phyloP scores from a whole-genome alignment of 305 asterid genomes.

The Fraxinus floribunda region DNA sequence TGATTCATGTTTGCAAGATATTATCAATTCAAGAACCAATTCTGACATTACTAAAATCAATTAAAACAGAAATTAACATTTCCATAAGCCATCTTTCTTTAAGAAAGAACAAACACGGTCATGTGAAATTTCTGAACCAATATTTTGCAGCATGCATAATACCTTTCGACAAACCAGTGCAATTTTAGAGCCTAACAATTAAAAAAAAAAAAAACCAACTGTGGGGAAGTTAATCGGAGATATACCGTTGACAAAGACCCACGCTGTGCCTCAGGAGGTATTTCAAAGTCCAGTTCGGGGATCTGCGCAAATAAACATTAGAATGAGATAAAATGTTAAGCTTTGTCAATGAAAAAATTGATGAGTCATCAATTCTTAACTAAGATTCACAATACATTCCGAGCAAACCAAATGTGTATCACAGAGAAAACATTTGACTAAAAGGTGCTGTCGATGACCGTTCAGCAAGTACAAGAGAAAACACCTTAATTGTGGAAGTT shows the following conservation, averaged over 20 bases:
- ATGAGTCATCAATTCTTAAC: background rate
- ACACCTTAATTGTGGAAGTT: conserved; percentile 91
- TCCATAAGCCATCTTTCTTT: background rate
- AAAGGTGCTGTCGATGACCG: background rate
- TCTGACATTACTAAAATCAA: background rate
- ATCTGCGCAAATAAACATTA: conserved; percentile 51
- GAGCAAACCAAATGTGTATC: background rate
- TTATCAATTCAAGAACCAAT: background rate
- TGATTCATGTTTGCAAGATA: background rate
- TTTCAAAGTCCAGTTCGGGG: conserved; percentile 90
- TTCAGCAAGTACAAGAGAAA: conserved; percentile 1
- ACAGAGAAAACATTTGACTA: background rate
- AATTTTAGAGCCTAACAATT: background rate
- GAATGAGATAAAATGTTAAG: background rate
- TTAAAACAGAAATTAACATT: background rate
- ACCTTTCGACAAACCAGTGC: background rate
- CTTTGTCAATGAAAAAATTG: background rate
- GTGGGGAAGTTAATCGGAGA: conserved; percentile 11
- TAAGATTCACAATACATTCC: background rate
- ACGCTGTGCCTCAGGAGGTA: conserved; percentile 95
- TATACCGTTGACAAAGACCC: conserved; percentile 91
- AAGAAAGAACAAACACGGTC: background rate
- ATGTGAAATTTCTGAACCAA: background rate
- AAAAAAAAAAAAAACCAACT: background rate
- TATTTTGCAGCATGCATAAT: background rate